These are phyloP conservation scores for Boechera stricta DNA, from an alignment of 345 rosid genomes.

Conservation along the genomic window DNA sequence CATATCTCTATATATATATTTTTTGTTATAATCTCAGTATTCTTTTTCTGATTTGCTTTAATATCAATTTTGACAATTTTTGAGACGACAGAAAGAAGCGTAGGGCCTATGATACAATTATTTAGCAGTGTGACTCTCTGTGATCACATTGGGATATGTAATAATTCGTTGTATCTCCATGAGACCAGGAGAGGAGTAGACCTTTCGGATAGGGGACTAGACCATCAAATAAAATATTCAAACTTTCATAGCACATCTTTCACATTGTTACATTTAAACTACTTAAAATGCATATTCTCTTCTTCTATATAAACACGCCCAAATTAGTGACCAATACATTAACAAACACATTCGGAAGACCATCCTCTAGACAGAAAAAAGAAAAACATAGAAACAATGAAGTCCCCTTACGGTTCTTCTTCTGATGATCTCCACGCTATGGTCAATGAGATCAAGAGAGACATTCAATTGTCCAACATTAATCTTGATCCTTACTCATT, in stretches of 20 bases:
- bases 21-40: too few relatives aligned
- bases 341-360: not conserved
- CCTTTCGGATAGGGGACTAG: not conserved
- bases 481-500: conserved; percentile 39
- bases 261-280: conserved; percentile 8
- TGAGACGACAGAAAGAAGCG: too few relatives aligned
- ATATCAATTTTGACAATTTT: too few relatives aligned
- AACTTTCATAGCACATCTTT: conserved; percentile 7
- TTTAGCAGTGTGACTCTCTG: too few relatives aligned
- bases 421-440: conserved; percentile 34
- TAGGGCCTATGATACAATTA: too few relatives aligned
- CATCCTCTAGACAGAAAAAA: not conserved
- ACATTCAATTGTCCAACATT: conserved; percentile 17
- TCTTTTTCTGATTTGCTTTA: too few relatives aligned
- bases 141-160: not conserved
- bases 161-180: not conserved
- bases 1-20: too few relatives aligned
- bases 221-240: not conserved
- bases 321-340: not conserved
- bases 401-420: conserved; percentile 17
- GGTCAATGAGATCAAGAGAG: conserved; percentile 46
- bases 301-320: conserved; percentile 31
- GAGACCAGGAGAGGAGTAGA: not conserved
- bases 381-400: not conserved
- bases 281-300: not conserved